Base-by-base conservation (phyloP, 208 protist species). In the Crithidia fasciculata region DNA sequence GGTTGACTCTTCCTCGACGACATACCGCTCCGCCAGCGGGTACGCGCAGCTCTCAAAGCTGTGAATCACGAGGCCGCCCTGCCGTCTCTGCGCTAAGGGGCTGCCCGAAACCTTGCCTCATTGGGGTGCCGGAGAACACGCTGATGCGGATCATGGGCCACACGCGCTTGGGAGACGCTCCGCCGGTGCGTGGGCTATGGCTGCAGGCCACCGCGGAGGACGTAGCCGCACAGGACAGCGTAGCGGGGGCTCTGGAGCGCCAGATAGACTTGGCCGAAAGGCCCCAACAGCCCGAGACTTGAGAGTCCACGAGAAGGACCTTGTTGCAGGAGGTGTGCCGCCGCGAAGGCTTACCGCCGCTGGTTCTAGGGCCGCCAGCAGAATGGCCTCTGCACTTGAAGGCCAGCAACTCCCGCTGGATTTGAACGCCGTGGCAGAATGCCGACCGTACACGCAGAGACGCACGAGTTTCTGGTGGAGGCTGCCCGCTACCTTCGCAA, bases 381-480 rank as follows among this genome's bases (percentile, higher is more conserved):
- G 40, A n/a, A 18, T 54, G 41, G 61, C 47, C 61, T 8, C 71
- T 64, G 7, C 41, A 56, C 55, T 8, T 76, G 12, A 64, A 59
- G 37, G 15, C 2, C 12, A n/a, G 45, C 63, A 19, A 41, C 63
- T 19, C n/a, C 39, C 63, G 15, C 64, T 45, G 6, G 18, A 56
- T 0, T 3, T n/a, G n/a, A 19, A 13, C 5, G 63, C 37, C 15
- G 64, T 39, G 5, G 50, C 39, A 1, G 37, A 15, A 12, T 69
- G 37, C 28, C 49, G 8, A 36, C 39, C 9, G 39, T 16, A 37
- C n/a, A 53, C 41, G 60, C 55, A 8, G 45, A 59, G 47, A 36
- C 45, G 8, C 12, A 6, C 18, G 40, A n/a, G 47, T 56, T 69
- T 41, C 50, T 57, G 1, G 4, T 8, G 37, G 9, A 36, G 5